Evolutionary conservation across 768 basidiomycete species (phyloP).

Genomic region (Lentinula guzmanii): DNA sequence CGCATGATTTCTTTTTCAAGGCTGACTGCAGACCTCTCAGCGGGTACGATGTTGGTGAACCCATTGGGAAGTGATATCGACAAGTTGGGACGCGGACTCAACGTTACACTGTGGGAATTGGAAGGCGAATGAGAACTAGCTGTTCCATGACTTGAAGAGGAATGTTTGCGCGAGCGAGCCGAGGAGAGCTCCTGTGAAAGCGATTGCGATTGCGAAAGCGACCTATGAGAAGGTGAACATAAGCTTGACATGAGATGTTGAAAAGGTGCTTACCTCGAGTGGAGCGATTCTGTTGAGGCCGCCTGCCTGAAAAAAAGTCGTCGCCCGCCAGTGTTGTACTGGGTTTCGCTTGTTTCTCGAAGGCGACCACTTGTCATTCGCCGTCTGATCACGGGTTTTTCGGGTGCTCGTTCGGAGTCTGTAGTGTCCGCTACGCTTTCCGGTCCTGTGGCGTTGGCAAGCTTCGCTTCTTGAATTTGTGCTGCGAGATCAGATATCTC

Average conservation of each 20-base stretch:
- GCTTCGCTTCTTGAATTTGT: constrained; percentile 85
- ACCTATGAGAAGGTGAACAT: constrained; percentile 38
- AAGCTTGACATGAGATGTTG: constrained; percentile 6
- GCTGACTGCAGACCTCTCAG: constrained; percentile 76
- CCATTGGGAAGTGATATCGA: constrained; percentile 48
- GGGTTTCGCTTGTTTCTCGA: constrained; percentile 45
- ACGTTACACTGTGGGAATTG: constrained; percentile 40
- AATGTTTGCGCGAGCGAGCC: constrained; percentile 79
- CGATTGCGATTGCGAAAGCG: constrained; percentile 91
- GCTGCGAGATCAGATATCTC: constrained; percentile 91
- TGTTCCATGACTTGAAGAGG: constrained; percentile 70
- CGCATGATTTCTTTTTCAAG: constrained; percentile 95
- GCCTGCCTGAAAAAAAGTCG: constrained; percentile 87
- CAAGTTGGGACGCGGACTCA: constrained; percentile 42
- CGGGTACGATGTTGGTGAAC: constrained; percentile 19
- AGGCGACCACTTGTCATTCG: constrained; percentile 45
- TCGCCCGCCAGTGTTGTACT: constrained; percentile 44
- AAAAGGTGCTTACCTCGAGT: constrained; percentile 56
- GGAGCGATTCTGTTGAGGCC: constrained; percentile 82
- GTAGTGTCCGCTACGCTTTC: constrained; percentile 22
- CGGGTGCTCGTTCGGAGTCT: constrained; percentile 40
- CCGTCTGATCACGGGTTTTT: constrained; percentile 39
- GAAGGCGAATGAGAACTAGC: constrained; percentile 58
- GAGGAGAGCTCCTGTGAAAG: constrained; percentile 96
- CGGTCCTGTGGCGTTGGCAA: constrained; percentile 39